Conservation (phyloP, 2,329 filamentous ascomycete genomes). For the Elsinoe perseae region DNA sequence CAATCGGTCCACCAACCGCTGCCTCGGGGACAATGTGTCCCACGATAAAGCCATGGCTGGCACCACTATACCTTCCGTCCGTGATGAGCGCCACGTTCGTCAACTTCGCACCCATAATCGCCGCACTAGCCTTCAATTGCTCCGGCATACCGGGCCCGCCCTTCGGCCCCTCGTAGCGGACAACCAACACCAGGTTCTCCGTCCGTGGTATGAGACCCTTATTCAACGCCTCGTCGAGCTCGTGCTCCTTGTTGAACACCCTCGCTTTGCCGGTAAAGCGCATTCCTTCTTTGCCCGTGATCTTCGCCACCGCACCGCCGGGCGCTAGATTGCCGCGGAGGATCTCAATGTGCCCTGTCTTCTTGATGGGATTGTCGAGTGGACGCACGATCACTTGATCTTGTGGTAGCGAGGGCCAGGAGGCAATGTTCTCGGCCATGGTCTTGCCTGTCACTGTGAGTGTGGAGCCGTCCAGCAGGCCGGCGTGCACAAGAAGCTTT, state of each 20-base stretch:
- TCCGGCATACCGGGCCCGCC: constrained; percentile 68
- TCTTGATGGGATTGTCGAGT: constrained; percentile 75
- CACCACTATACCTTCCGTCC: constrained; percentile 70
- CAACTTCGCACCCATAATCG: constrained; percentile 66
- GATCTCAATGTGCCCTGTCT: constrained; percentile 80
- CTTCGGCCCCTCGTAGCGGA: constrained; percentile 79
- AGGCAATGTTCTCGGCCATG: constrained; percentile 69
- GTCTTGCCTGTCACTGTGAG: constrained; percentile 79
- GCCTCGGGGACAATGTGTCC: constrained; percentile 84
- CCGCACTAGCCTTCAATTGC: constrained; percentile 64
- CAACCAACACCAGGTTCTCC: constrained; percentile 80
- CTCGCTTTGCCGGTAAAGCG: constrained; percentile 71
- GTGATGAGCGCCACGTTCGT: constrained; percentile 67
- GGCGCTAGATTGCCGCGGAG: constrained; percentile 82
- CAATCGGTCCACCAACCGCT: constrained; percentile 77
- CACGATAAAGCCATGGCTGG: constrained; percentile 78
- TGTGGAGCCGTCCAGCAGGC: constrained; percentile 67
- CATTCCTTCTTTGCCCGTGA: constrained; percentile 89
- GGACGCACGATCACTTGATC: constrained; percentile 78
- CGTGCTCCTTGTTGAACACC: constrained; percentile 79
- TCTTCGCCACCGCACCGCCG: constrained; percentile 85
- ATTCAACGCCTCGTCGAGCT: constrained; percentile 67
- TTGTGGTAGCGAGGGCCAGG: constrained; percentile 67
- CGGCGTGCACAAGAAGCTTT: constrained; percentile 71
- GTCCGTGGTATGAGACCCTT: constrained; percentile 60